A percentile compares a stretch with the other conserved stretches of the same genome.
Conservation (phyloP, 1,284 basidiomycete species). For the Coniophora puteana region DNA sequence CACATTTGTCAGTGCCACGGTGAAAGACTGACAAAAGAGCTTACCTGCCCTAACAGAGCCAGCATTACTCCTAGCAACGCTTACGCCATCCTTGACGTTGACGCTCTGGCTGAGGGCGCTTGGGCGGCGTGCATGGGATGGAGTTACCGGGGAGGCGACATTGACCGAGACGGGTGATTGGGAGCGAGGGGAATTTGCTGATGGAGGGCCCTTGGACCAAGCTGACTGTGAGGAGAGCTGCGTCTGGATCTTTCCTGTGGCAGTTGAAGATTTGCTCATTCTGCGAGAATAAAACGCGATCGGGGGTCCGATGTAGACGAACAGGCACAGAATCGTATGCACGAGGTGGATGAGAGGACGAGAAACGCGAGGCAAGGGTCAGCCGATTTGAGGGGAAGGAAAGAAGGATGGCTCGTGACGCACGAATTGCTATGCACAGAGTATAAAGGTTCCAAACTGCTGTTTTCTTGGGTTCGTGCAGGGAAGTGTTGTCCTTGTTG, state of each 20-base stretch:
- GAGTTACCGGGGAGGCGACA: conserved; percentile 41
- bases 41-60: conserved; percentile 63
- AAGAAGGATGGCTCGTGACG: conserved; percentile 19
- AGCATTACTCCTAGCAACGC: conserved; percentile 52
- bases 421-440: conserved; percentile 41
- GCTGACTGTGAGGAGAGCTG: conserved; percentile 73
- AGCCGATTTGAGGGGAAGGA: conserved; percentile 51
- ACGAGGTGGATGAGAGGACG: conserved; percentile 10
- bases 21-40: conserved; percentile 17
- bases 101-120: conserved; percentile 67
- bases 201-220: conserved; percentile 77
- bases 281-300: conserved; percentile 30
- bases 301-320: too few relatives aligned
- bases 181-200: conserved; percentile 62
- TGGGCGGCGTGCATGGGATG: conserved; percentile 66
- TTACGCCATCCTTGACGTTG: conserved; percentile 73
- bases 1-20: conserved; percentile 3
- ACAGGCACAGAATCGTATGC: conserved; percentile 6
- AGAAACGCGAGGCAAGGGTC: conserved; percentile 13
- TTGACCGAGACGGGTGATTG: conserved; percentile 66
- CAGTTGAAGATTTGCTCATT: conserved; percentile 85
- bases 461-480: too few relatives aligned
- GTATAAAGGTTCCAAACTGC: conserved; percentile 31
- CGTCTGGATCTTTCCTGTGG: conserved; percentile 65
- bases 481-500: too few relatives aligned